phyloP scores from a whole-genome alignment of 257 asterid species.

The Solanum rostratum region DNA sequence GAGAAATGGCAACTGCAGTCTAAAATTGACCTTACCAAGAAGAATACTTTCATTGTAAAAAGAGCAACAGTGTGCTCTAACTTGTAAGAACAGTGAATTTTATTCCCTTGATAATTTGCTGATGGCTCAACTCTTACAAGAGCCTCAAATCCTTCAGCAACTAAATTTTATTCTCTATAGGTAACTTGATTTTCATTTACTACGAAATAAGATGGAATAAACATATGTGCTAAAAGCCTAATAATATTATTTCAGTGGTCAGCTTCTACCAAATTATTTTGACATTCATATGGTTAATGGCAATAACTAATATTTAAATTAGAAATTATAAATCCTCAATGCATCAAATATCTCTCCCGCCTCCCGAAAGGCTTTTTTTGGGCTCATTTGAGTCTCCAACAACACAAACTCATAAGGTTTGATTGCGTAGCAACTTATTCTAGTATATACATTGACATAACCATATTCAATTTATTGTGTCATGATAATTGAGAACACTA shows the following conservation, averaged over 20 bases:
- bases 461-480: neutral
- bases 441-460: neutral
- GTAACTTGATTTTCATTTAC: neutral
- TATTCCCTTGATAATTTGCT: neutral
- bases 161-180: neutral
- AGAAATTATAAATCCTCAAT: neutral
- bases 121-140: neutral
- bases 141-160: neutral
- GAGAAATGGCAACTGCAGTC: neutral
- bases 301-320: neutral
- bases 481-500: neutral
- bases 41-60: neutral
- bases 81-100: neutral
- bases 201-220: neutral
- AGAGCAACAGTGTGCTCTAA: neutral
- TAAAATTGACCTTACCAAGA: neutral
- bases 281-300: neutral
- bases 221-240: neutral
- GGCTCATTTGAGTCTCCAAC: neutral
- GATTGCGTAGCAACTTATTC: neutral
- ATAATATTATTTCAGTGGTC: neutral
- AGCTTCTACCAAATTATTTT: neutral
- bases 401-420: neutral
- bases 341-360: neutral
- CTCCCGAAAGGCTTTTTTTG: too few relatives aligned